phyloP scores from a whole-genome alignment of 192 early-diverging fungal genomes.

The Gigaspora rosea region DNA sequence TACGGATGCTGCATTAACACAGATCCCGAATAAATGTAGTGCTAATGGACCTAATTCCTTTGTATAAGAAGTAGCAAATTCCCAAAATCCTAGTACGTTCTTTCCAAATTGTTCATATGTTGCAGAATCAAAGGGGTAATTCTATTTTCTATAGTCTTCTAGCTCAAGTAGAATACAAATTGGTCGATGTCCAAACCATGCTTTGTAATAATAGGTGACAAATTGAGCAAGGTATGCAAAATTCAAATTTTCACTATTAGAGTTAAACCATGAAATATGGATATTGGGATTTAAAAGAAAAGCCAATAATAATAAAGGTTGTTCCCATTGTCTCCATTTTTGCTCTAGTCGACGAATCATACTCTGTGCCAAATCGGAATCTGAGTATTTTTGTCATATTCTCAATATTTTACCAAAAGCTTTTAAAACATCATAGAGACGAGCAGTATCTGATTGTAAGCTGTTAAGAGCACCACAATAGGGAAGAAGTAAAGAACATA shows the following conservation, averaged over 20 bases:
- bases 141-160: not conserved
- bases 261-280: too few species aligned
- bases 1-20: slow-evolving; percentile 25
- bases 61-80: not conserved
- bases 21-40: slow-evolving; percentile 10
- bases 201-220: too few species aligned
- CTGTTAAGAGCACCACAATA: slow-evolving; percentile 1
- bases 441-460: slow-evolving; percentile 12
- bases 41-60: not conserved
- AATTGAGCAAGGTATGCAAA: too few species aligned
- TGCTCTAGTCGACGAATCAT: not conserved
- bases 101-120: slow-evolving; percentile 2
- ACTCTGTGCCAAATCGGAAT: not conserved
- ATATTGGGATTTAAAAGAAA: too few species aligned
- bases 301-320: too few species aligned
- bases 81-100: not conserved
- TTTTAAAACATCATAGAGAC: not conserved
- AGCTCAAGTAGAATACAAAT: not conserved
- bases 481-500: not conserved
- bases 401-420: slow-evolving; percentile 1
- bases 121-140: slow-evolving; percentile 18
- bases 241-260: too few species aligned
- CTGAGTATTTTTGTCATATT: not conserved
- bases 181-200: not conserved
- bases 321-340: too few species aligned